Evolutionary conservation across 2,329 filamentous ascomycete species (phyloP).

Genomic region (Cladosporium halotolerans): DNA sequence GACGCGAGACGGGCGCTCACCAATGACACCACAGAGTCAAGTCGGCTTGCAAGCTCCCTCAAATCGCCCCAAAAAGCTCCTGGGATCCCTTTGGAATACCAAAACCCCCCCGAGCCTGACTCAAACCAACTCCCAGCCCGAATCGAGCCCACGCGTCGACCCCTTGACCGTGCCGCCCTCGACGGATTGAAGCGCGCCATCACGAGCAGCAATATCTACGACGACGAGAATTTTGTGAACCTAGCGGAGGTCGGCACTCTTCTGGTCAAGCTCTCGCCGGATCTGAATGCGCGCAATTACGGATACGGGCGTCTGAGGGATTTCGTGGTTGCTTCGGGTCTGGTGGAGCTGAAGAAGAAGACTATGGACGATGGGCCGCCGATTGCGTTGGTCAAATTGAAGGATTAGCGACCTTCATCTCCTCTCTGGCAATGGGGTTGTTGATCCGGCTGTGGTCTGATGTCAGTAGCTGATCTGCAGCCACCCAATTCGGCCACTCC

Average conservation of each 20-base stretch:
- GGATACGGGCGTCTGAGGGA: conserved; percentile 15
- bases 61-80: neutral
- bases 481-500: too few relatives aligned
- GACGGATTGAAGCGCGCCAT: conserved; percentile 16
- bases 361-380: neutral
- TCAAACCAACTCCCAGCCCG: neutral
- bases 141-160: conserved; percentile 7
- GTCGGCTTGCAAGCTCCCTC: neutral
- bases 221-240: conserved; percentile 23
- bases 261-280: conserved; percentile 21
- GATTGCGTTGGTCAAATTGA: neutral
- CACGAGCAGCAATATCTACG: conserved; percentile 11
- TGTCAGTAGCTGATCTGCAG: too few relatives aligned
- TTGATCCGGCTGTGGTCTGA: too few relatives aligned
- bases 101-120: neutral
- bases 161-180: conserved; percentile 19
- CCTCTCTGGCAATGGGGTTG: too few relatives aligned
- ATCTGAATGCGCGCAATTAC: conserved; percentile 27
- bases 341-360: neutral
- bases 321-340: neutral
- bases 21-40: neutral
- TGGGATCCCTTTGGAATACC: neutral
- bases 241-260: conserved; percentile 23
- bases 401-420: neutral
- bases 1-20: neutral